phyloP scores from a whole-genome alignment of 228 moss, liverwort and hornwort genomes.

The Sphagnum fallax region DNA sequence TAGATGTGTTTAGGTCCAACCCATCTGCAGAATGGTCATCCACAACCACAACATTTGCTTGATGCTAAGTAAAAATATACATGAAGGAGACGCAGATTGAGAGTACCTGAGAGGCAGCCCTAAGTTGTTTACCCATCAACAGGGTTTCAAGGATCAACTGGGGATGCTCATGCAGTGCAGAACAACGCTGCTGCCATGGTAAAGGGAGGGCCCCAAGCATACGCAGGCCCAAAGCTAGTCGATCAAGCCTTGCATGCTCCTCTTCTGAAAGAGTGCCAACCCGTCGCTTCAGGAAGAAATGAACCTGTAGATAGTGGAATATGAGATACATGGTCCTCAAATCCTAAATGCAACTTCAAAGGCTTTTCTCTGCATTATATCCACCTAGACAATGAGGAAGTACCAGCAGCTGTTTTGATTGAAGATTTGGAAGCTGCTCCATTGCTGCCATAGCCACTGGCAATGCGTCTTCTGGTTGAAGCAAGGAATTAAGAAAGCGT shows the following conservation, averaged over 20 bases:
- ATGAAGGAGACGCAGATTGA: not conserved
- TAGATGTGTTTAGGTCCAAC: no score
- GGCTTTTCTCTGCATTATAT: not conserved
- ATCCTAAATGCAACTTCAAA: no score
- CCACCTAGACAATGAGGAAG: not conserved
- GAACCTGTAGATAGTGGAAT: constrained; percentile 45
- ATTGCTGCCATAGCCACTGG: constrained; percentile 98
- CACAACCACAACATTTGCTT: no score
- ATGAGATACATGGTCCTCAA: not conserved
- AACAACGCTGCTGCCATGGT: constrained; percentile 99
- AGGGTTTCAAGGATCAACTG: constrained; percentile 91
- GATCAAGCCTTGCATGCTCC: constrained; percentile 84
- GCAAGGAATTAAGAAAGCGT: constrained; percentile 75
- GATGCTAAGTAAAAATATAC: no score
- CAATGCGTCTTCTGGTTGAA: constrained; percentile 86
- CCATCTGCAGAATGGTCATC: no score
- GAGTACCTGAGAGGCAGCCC: constrained; percentile 83
- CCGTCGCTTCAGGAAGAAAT: constrained; percentile 87
- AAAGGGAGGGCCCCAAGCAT: constrained; percentile 96
- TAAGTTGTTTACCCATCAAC: constrained; percentile 95
- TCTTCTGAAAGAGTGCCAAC: constrained; percentile 78
- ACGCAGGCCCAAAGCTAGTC: constrained; percentile 85
- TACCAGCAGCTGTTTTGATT: constrained; percentile 95
- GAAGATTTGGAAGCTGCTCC: constrained; percentile 89
- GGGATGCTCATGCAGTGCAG: constrained; percentile 95